Conservation (phyloP, 2,329 filamentous ascomycete genomes). For the Aureobasidium sp. region DNA sequence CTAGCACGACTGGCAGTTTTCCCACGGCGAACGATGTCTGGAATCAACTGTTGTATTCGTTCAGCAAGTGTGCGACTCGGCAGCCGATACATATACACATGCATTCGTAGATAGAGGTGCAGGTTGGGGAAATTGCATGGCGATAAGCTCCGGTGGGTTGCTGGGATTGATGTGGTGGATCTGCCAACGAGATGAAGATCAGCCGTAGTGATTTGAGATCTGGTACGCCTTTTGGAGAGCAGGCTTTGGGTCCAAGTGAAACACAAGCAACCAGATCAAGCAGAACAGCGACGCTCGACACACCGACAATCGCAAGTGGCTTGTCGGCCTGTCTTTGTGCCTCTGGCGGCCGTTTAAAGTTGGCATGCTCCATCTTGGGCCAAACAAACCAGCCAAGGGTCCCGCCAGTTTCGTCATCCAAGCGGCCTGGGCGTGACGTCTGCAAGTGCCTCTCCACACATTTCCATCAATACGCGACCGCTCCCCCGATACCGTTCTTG, state of each 20-base stretch:
- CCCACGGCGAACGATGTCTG: no score
- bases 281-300: background rate
- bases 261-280: conserved; percentile 1
- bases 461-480: conserved; percentile 1
- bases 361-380: background rate
- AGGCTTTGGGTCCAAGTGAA: conserved; percentile 1
- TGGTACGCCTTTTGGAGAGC: background rate
- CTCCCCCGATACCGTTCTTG: background rate
- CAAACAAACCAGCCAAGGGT: conserved; percentile 10
- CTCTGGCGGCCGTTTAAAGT: background rate
- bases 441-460: background rate
- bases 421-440: background rate
- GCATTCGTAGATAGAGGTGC: background rate
- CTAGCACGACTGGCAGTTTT: background rate
- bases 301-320: conserved; percentile 11
- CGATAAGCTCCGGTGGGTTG: background rate
- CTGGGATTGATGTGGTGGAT: background rate
- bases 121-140: background rate
- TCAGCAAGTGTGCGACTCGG: background rate
- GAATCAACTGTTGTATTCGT: no score
- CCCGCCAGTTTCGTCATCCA: background rate
- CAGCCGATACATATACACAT: background rate
- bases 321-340: background rate
- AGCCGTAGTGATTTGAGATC: conserved; percentile 13
- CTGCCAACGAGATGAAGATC: conserved; percentile 14